Conservation (phyloP, 2,329 filamentous ascomycete genomes). For the Colletotrichum sp. region DNA sequence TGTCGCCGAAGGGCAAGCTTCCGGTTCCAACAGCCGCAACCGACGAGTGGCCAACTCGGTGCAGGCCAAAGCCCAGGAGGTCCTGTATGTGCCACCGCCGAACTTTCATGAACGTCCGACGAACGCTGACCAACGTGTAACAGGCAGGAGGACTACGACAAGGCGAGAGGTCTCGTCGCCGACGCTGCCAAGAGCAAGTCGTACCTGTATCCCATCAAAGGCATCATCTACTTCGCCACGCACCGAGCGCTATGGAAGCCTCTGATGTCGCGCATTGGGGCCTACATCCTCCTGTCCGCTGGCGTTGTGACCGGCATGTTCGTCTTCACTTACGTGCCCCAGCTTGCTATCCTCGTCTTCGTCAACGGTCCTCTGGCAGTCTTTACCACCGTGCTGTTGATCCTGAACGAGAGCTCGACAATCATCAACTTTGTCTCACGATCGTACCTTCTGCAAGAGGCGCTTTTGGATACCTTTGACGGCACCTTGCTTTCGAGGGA, state of each 20-base stretch:
- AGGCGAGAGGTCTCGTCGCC: conserved; percentile 65
- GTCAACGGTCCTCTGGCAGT: conserved; percentile 84
- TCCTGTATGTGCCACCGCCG: conserved; percentile 43
- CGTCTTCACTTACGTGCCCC: conserved; percentile 83
- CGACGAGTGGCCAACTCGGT: conserved; percentile 40
- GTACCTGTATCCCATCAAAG: conserved; percentile 78
- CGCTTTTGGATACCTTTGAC: conserved; percentile 88
- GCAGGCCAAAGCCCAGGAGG: conserved; percentile 52
- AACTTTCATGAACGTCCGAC: background rate
- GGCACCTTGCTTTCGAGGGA: conserved; percentile 64
- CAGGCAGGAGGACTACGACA: conserved; percentile 74
- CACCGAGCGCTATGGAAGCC: conserved; percentile 65
- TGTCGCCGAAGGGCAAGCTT: conserved; percentile 2
- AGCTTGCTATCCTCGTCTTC: conserved; percentile 81
- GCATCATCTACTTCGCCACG: conserved; percentile 63
- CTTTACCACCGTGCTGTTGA: conserved; percentile 73
- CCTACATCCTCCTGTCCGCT: conserved; percentile 72
- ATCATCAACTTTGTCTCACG: conserved; percentile 64
- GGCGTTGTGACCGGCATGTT: conserved; percentile 84
- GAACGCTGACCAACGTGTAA: conserved; percentile 14
- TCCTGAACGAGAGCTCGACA: conserved; percentile 66
- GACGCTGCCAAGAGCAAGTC: conserved; percentile 78
- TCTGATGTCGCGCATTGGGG: conserved; percentile 57
- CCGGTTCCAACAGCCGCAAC: background rate
- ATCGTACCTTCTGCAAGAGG: conserved; percentile 80